phyloP scores from a whole-genome alignment of 2,329 filamentous ascomycete genomes.

The Pestalotiopsis sp. region DNA sequence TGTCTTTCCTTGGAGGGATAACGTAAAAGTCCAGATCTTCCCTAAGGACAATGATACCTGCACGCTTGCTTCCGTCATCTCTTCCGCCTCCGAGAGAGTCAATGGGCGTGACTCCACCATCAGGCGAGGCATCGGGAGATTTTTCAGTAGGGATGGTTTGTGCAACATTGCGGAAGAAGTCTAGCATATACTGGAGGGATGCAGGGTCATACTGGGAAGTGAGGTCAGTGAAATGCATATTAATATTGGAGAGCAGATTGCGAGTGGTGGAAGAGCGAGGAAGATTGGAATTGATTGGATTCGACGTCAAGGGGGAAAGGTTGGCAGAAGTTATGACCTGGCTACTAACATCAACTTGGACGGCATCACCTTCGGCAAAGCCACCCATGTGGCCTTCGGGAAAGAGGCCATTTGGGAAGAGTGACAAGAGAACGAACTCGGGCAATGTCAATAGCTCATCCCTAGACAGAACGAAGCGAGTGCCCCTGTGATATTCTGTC shows the following conservation, averaged over 20 bases:
- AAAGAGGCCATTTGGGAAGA: conserved; percentile 97
- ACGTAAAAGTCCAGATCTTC: conserved; percentile 98
- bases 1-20: conserved; percentile 84
- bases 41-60: conserved; percentile 93
- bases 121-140: conserved; percentile 66
- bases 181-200: conserved; percentile 97
- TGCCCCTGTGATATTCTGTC: conserved; percentile 63
- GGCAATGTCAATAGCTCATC: conserved; percentile 94
- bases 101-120: conserved; percentile 64
- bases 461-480: conserved; percentile 88
- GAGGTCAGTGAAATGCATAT: conserved; percentile 45
- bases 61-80: conserved; percentile 76
- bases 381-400: conserved; percentile 95
- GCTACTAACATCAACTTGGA: conserved; percentile 90
- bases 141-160: conserved; percentile 86
- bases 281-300: conserved; percentile 15
- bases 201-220: conserved; percentile 83
- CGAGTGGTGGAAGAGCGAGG: conserved; percentile 29
- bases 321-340: conserved; percentile 23
- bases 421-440: conserved; percentile 95
- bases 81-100: conserved; percentile 66
- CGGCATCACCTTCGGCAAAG: conserved; percentile 89
- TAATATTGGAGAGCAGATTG: conserved; percentile 37
- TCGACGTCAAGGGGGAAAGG: conserved; percentile 19
- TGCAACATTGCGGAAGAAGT: conserved; percentile 95